A percentile compares a stretch with the other conserved stretches of the same genome.
Conservation (phyloP, 163 green algal genomes). For the Prototheca cutis region DNA sequence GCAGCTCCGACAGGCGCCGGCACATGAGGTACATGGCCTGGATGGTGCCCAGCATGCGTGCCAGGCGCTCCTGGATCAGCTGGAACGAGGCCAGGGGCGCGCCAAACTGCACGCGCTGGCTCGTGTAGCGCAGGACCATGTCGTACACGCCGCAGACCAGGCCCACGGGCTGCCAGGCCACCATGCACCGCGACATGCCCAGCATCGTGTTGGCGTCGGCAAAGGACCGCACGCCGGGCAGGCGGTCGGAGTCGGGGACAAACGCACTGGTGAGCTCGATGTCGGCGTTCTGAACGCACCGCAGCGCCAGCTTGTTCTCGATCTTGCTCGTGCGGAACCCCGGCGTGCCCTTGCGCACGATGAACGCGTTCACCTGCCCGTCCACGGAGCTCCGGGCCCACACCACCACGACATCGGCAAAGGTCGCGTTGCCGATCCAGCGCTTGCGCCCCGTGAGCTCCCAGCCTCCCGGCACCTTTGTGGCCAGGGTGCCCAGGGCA, state of each 20-base stretch:
- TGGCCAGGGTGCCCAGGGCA: conserved; percentile 62
- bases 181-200: conserved; percentile 80
- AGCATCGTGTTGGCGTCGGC: conserved; percentile 63
- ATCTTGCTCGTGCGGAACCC: conserved; percentile 79
- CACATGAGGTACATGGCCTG: conserved; percentile 83
- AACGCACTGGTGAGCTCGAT: conserved; percentile 66
- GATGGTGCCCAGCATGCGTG: conserved; percentile 70
- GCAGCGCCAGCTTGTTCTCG: conserved; percentile 92
- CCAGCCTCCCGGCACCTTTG: conserved; percentile 61
- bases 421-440: conserved; percentile 67
- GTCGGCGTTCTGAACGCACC: conserved; percentile 92
- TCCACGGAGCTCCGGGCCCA: conserved; percentile 71
- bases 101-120: conserved; percentile 82
- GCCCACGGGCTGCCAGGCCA: conserved; percentile 90
- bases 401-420: conserved; percentile 71
- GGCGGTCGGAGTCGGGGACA: conserved; percentile 71
- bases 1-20: conserved; percentile 69
- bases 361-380: conserved; percentile 80
- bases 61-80: conserved; percentile 79
- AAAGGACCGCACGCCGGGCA: conserved; percentile 79
- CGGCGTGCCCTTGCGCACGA: conserved; percentile 79
- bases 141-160: conserved; percentile 50
- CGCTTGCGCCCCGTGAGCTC: conserved; percentile 76
- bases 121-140: conserved; percentile 54
- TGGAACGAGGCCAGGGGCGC: conserved; percentile 68